phyloP scores from a whole-genome alignment of 352 stramenopile species.

The Stramenopiles sp. region DNA sequence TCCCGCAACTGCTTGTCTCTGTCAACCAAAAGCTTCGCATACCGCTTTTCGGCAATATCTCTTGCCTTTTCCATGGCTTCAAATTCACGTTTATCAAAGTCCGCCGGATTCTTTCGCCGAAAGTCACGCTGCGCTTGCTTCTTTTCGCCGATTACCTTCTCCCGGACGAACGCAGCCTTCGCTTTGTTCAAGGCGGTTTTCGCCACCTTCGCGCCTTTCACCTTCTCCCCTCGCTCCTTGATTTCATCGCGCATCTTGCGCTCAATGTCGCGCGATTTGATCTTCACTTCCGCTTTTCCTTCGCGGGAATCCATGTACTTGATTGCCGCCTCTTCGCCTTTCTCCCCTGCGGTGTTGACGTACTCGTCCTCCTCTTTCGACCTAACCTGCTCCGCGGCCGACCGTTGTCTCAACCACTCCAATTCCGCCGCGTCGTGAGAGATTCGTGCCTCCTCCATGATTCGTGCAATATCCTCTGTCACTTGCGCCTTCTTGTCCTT shows the following conservation, averaged over 20 bases:
- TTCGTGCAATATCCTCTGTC: background rate
- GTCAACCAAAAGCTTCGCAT: background rate
- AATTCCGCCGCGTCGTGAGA: background rate
- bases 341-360: background rate
- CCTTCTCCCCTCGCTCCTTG: background rate
- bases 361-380: background rate
- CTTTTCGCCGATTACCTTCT: background rate
- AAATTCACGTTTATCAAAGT: constrained; percentile 4
- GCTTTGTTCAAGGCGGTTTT: background rate
- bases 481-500: background rate
- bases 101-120: background rate
- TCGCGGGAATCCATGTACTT: background rate
- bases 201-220: background rate
- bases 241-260: background rate
- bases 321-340: background rate
- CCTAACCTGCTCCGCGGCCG: background rate
- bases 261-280: background rate
- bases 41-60: background rate
- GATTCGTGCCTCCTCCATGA: background rate
- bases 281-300: background rate
- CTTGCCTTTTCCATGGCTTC: background rate
- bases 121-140: background rate
- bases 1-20: background rate
- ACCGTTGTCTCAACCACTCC: background rate
- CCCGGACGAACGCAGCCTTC: background rate